A percentile compares a stretch with the other conserved stretches of the same genome.
phyloP scores from a whole-genome alignment of 78 protist species.

The Creolimax fragrantissima region DNA sequence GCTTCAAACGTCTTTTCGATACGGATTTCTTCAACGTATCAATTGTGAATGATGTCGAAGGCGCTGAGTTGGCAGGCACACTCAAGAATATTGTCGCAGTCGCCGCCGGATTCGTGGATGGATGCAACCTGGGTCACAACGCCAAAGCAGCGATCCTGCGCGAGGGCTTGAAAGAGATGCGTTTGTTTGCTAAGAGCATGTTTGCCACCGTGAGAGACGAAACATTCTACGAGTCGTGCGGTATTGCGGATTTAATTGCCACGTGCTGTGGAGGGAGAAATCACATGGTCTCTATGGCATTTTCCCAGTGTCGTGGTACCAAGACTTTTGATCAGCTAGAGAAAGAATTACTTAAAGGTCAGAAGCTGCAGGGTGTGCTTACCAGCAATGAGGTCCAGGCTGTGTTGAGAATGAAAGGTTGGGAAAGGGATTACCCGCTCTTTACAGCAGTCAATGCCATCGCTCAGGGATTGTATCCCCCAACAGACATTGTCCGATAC shows the following conservation, averaged over 20 bases:
- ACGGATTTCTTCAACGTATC: conserved; percentile 32
- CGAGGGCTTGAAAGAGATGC: conserved; percentile 58
- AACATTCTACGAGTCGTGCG: conserved; percentile 58
- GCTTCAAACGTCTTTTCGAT: conserved; percentile 27
- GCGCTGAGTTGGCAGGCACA: conserved; percentile 58
- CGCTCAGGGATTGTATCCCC: background rate
- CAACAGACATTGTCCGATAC: background rate
- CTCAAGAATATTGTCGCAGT: conserved; percentile 63
- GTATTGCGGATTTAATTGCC: conserved; percentile 64
- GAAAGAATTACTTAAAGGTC: conserved; percentile 52
- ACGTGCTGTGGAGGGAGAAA: conserved; percentile 66
- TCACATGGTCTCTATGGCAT: conserved; percentile 44
- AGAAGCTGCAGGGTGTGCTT: conserved; percentile 58
- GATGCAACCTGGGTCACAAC: conserved; percentile 47
- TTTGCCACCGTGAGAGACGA: background rate
- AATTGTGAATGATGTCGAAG: conserved; percentile 34
- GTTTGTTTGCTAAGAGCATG: background rate
- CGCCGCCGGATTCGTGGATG: conserved; percentile 63
- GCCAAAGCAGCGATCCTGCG: conserved; percentile 67
- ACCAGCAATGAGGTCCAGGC: conserved; percentile 48
- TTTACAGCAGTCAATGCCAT: conserved; percentile 12
- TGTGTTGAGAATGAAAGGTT: conserved; percentile 17
- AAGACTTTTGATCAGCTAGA: conserved; percentile 40
- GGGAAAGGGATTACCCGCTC: background rate
- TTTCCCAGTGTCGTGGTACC: background rate